Base-by-base conservation (phyloP, 257 asterid genomes). In the Mentha longifolia region DNA sequence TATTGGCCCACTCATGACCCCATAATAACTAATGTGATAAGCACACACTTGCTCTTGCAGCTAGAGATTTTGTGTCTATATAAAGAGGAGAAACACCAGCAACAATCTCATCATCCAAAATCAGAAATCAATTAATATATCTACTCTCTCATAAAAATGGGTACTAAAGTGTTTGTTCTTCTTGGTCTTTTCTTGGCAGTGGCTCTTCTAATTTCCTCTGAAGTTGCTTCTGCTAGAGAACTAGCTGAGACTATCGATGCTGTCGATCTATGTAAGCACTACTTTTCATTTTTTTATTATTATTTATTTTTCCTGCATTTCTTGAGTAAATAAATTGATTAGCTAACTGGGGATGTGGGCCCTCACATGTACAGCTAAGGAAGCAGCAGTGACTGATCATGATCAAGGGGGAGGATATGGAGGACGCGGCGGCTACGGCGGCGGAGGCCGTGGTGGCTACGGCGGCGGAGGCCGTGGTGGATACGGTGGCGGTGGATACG, bases 131-230 rank as follows among this genome's bases (percentile, higher is more conserved):
- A 22, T n/a, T 22, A 22, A 22, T 22, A 22, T 0, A n/a, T 9
- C 49, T 1, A 47, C n/a, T n/a, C 6, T 46, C 15, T 33, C 64
- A 39, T 4, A 37, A 41, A 68, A 70, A 76, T 76, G 80, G 67
- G 68, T 70, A 43, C 72, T 57, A 76, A 76, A 28, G 16, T 31
- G 54, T 15, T 70, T 46, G 20, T 70, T 62, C 17, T 76, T 41
- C 64, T 70, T 3, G 72, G 68, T 57, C 54, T 76, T 33, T 50
- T 73, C 72, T 55, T 70, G 7, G 76, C 72, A 35, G 22, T 35
- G 42, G 43, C 31, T 55, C 56, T 76, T 71, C 76, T 70, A 0
- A n/a, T 70, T 33, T 58, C 73, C 37, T 70, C 76, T 5, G 57
- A 76, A 63, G 68, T 70, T 0, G 67, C 76, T 5, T 13, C 71